Percentiles rank a stretch among this genome's conserved stretches.
phyloP scores from a whole-genome alignment of 2,329 filamentous ascomycete species.

The Didymella pomorum region DNA sequence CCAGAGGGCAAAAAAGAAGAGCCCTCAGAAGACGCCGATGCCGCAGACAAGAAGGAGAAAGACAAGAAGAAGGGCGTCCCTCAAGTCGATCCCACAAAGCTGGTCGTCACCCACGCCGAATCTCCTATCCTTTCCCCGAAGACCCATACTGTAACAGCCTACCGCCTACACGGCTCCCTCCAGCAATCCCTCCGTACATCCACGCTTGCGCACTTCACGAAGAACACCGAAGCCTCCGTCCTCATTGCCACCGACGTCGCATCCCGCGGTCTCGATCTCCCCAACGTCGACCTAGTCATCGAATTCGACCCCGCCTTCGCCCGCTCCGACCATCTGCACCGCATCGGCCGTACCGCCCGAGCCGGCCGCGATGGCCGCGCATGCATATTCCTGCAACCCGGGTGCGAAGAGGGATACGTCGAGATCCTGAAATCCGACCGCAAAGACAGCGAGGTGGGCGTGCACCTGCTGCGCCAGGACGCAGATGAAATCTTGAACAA shows the following conservation, averaged over 20 bases:
- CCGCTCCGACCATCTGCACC: constrained; percentile 90
- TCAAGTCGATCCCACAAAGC: constrained; percentile 52
- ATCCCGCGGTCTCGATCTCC: constrained; percentile 92
- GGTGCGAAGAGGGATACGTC: constrained; percentile 91
- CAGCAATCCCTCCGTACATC: constrained; percentile 86
- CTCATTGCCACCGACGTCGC: constrained; percentile 95
- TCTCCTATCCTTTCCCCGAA: constrained; percentile 77
- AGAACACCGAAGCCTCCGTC: constrained; percentile 76
- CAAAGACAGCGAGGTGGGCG: constrained; percentile 66
- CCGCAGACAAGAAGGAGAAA: constrained; percentile 27
- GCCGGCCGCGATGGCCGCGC: constrained; percentile 88
- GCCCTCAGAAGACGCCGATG: constrained; percentile 32
- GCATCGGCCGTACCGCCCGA: constrained; percentile 92
- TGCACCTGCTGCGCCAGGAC: constrained; percentile 64
- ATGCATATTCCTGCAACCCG: constrained; percentile 87
- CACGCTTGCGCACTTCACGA: constrained; percentile 81
- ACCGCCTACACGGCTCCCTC: constrained; percentile 91
- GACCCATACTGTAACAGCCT: constrained; percentile 79
- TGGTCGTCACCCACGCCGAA: constrained; percentile 67
- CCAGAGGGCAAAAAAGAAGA: constrained; percentile 33
- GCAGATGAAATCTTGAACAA: constrained; percentile 73
- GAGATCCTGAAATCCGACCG: constrained; percentile 77
- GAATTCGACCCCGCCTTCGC: constrained; percentile 97
- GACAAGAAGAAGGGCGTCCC: constrained; percentile 47
- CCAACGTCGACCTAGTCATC: constrained; percentile 91